Evolutionary conservation across 306 rosid species (phyloP).

Genomic region (Begonia loranthoides): DNA sequence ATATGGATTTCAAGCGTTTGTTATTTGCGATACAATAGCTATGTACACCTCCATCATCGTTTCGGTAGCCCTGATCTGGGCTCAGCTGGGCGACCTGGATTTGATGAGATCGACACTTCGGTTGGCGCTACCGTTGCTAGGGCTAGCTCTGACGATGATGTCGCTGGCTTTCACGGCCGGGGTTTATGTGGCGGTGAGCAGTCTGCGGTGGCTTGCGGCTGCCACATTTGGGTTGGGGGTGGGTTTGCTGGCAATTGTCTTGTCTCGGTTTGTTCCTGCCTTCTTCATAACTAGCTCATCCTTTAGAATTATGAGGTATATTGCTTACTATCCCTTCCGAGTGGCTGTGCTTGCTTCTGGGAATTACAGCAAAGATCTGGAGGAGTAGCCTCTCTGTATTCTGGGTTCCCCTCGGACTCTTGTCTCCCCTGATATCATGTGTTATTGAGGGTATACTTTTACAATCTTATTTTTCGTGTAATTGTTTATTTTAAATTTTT

Average conservation of each 20-base stretch:
- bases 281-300: neutral
- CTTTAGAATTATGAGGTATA: neutral
- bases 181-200: too few species aligned
- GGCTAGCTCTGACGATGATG: too few species aligned
- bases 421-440: too few species aligned
- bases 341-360: too few species aligned
- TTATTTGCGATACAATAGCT: conserved; percentile 18
- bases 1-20: conserved; percentile 7
- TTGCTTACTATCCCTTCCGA: conserved; percentile 1
- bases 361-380: too few species aligned
- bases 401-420: too few species aligned
- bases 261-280: neutral
- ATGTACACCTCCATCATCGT: conserved; percentile 12
- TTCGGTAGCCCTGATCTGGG: conserved; percentile 21
- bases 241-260: neutral
- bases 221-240: neutral
- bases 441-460: too few species aligned
- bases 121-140: conserved; percentile 5
- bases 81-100: conserved; percentile 8
- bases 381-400: too few species aligned
- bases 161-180: too few species aligned
- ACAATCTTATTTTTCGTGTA: too few species aligned
- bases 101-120: neutral
- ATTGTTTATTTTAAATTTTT: too few species aligned
- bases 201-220: too few species aligned